Percentiles rank a stretch among this genome's conserved stretches.
Evolutionary conservation across 1,284 basidiomycete genomes (phyloP).

Genomic region (Austroboletus olivaceoglutinosus): DNA sequence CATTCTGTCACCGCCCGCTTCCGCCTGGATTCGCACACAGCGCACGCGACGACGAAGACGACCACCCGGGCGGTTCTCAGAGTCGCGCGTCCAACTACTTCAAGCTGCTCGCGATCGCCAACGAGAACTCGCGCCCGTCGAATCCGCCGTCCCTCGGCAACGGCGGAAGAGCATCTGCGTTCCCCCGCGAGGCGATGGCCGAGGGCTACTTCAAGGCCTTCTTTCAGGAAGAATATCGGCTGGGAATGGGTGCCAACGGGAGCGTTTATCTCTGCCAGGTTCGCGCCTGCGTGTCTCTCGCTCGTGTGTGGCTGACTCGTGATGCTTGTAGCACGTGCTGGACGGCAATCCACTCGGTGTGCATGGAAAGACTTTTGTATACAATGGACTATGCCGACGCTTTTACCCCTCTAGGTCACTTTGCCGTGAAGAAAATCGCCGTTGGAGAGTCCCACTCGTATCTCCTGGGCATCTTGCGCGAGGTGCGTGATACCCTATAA

Average conservation of each 20-base stretch:
- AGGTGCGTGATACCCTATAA: slow-evolving; percentile 45
- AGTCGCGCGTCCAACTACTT: slow-evolving; percentile 71
- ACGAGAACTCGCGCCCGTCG: slow-evolving; percentile 59
- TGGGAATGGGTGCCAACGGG: slow-evolving; percentile 93
- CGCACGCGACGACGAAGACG: slow-evolving; percentile 22
- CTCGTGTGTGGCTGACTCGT: background rate
- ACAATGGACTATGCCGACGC: slow-evolving; percentile 4
- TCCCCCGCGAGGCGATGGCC: slow-evolving; percentile 68
- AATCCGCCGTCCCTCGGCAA: slow-evolving; percentile 41
- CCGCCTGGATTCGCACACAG: slow-evolving; percentile 34
- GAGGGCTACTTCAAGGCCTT: slow-evolving; percentile 84
- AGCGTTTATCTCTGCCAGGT: slow-evolving; percentile 86
- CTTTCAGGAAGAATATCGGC: slow-evolving; percentile 81
- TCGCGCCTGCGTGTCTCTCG: slow-evolving; percentile 11
- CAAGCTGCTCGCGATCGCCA: slow-evolving; percentile 64
- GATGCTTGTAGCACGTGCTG: slow-evolving; percentile 61
- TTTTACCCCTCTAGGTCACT: slow-evolving; percentile 52
- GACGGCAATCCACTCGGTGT: slow-evolving; percentile 74
- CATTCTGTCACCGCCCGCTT: slow-evolving; percentile 67
- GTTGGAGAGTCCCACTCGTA: slow-evolving; percentile 87
- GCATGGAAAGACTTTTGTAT: slow-evolving; percentile 1
- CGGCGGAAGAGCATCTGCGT: slow-evolving; percentile 35
- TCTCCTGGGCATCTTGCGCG: slow-evolving; percentile 75
- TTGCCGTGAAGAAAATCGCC: slow-evolving; percentile 95
- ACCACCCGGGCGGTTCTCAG: slow-evolving; percentile 32